A percentile compares a stretch with the other conserved stretches of the same genome.
phyloP scores from a whole-genome alignment of 176 grass and related monocot genomes.

The Aegilops sharonensis region DNA sequence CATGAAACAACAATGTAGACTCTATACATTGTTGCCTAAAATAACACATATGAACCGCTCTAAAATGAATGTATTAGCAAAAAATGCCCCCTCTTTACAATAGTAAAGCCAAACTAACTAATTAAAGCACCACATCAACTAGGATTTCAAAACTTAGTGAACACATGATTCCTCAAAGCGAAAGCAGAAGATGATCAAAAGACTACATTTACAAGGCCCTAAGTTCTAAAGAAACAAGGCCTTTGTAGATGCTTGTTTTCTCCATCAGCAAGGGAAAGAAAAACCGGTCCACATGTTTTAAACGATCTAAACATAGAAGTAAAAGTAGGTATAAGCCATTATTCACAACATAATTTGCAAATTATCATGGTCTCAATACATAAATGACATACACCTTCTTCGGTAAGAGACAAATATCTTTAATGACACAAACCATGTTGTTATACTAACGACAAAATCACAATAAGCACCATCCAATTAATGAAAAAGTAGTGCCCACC shows the following conservation, averaged over 20 bases:
- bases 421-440: neutral
- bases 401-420: neutral
- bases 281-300: neutral
- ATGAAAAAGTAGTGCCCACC: neutral
- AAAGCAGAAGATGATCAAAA: neutral
- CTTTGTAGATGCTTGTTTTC: neutral
- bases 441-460: conserved; percentile 4
- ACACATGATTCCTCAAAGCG: neutral
- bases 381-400: neutral
- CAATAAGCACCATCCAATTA: neutral
- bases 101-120: neutral
- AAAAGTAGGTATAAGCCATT: neutral
- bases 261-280: neutral
- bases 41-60: neutral
- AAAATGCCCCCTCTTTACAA: neutral
- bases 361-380: neutral
- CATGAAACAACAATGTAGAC: neutral
- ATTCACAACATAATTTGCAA: neutral
- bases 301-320: neutral
- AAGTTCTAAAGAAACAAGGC: neutral
- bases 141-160: neutral
- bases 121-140: neutral
- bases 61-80: neutral
- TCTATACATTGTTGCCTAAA: neutral
- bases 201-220: neutral